A percentile compares a stretch with the other conserved stretches of the same genome.
phyloP scores from a whole-genome alignment of 805 yeast species.

The Lipomyces orientalis region DNA sequence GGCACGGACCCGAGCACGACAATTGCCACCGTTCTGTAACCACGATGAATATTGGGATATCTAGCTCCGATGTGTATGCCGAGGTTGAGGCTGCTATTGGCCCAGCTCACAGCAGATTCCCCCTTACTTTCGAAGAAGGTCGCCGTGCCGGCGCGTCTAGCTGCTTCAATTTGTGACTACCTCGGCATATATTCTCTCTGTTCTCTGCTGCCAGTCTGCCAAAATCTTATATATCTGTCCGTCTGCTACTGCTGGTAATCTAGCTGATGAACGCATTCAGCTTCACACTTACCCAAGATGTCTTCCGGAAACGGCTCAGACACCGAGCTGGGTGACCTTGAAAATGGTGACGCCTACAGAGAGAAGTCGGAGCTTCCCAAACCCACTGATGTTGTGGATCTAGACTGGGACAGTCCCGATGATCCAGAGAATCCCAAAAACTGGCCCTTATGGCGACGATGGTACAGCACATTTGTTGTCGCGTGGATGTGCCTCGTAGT shows the following conservation, averaged over 20 bases:
- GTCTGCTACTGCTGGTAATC: not conserved
- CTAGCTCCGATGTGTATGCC: too few relatives aligned
- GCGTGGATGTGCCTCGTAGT: slow-evolving; percentile 37
- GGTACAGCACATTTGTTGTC: slow-evolving; percentile 47
- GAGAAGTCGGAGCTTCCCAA: not conserved
- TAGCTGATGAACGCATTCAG: not conserved
- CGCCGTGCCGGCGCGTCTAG: too few relatives aligned
- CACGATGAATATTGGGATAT: too few relatives aligned
- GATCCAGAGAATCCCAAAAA: slow-evolving; percentile 50
- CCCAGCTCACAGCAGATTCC: too few relatives aligned
- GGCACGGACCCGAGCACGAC: too few relatives aligned
- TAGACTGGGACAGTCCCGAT: slow-evolving; percentile 42
- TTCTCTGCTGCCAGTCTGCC: not conserved
- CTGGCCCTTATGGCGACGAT: slow-evolving; percentile 46
- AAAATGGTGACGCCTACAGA: not conserved
- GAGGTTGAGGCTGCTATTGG: too few relatives aligned
- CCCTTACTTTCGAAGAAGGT: too few relatives aligned
- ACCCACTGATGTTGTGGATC: not conserved
- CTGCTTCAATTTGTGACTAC: too few relatives aligned
- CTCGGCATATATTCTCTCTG: too few relatives aligned
- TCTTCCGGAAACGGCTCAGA: not conserved
- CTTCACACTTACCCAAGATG: not conserved
- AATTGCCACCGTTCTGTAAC: too few relatives aligned
- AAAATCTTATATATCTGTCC: not conserved
- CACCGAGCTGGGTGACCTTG: not conserved